A percentile compares a stretch with the other conserved stretches of the same genome.
phyloP scores from a whole-genome alignment of 2,329 filamentous ascomycete species.

The Phialemoniopsis sp. region DNA sequence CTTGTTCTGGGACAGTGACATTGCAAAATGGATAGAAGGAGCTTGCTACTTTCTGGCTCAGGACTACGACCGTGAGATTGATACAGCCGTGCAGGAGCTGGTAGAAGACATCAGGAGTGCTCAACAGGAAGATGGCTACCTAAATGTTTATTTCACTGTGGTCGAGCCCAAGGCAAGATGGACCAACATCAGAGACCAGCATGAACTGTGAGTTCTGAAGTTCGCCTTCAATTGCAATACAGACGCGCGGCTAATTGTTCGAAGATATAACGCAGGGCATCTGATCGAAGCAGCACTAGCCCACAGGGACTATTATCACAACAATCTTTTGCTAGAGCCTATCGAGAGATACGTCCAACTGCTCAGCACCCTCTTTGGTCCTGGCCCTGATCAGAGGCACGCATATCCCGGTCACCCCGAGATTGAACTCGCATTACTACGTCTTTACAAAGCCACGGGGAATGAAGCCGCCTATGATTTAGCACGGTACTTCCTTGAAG shows the following conservation, averaged over 20 bases:
- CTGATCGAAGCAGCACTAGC: constrained; percentile 58
- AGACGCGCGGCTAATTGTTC: constrained; percentile 1
- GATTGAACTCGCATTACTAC: constrained; percentile 43
- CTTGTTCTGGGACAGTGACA: constrained; percentile 53
- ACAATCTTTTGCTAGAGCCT: constrained; percentile 44
- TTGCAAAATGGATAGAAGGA: constrained; percentile 60
- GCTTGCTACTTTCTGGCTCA: constrained; percentile 51
- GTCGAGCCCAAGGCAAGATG: constrained; percentile 51
- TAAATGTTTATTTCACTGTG: constrained; percentile 60
- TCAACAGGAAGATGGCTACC: constrained; percentile 56
- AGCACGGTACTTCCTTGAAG: constrained; percentile 52
- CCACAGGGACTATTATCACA: constrained; percentile 47
- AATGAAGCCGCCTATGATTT: constrained; percentile 34
- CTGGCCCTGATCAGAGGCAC: constrained; percentile 40
- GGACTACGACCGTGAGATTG: constrained; percentile 37
- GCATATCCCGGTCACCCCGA: constrained; percentile 58
- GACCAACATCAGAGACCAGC: constrained; percentile 56
- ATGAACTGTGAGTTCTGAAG: constrained; percentile 46
- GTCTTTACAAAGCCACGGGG: constrained; percentile 28
- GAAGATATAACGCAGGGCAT: constrained; percentile 56
- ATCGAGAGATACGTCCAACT: constrained; percentile 51
- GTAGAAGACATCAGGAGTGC: constrained; percentile 52
- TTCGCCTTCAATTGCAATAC: neutral
- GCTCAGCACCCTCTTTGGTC: constrained; percentile 47
- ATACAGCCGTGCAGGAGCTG: constrained; percentile 48